phyloP scores from a whole-genome alignment of 83 land plant species.

The Isoetes engelmannii region DNA sequence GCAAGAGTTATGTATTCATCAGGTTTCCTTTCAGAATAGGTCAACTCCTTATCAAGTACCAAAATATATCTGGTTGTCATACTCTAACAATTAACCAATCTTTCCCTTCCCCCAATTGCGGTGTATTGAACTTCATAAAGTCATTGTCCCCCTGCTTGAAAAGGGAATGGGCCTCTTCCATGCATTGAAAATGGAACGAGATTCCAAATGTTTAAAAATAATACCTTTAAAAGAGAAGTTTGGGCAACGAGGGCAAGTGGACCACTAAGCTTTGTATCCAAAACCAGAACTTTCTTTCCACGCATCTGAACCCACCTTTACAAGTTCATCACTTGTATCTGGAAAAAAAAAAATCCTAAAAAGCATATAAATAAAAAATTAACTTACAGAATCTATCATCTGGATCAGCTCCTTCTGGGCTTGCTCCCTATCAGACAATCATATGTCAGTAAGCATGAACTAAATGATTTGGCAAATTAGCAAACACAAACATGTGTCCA shows the following conservation, averaged over 20 bases:
- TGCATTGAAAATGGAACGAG: no score
- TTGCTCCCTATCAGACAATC: constrained; percentile 47
- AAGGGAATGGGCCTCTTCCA: no score
- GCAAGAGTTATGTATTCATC: not conserved
- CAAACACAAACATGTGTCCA: not conserved
- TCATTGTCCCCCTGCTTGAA: no score
- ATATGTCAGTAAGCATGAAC: not conserved
- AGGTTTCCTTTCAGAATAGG: no score
- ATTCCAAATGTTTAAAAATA: not conserved
- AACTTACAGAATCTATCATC: constrained; percentile 28
- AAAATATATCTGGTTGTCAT: no score
- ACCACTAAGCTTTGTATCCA: constrained; percentile 85
- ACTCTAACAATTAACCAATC: no score
- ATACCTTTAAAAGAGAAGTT: constrained; percentile 73
- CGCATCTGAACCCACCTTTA: constrained; percentile 47
- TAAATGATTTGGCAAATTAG: not conserved
- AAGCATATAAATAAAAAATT: not conserved
- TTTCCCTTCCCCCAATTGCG: no score
- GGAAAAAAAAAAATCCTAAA: not conserved
- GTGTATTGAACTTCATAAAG: no score
- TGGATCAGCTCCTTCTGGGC: constrained; percentile 39
- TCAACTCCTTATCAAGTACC: no score
- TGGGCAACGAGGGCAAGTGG: constrained; percentile 70
- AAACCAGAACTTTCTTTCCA: constrained; percentile 70
- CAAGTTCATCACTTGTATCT: not conserved